Base-by-base conservation (phyloP, 305 asterid genomes). In the Stenogyne calaminthoides region DNA sequence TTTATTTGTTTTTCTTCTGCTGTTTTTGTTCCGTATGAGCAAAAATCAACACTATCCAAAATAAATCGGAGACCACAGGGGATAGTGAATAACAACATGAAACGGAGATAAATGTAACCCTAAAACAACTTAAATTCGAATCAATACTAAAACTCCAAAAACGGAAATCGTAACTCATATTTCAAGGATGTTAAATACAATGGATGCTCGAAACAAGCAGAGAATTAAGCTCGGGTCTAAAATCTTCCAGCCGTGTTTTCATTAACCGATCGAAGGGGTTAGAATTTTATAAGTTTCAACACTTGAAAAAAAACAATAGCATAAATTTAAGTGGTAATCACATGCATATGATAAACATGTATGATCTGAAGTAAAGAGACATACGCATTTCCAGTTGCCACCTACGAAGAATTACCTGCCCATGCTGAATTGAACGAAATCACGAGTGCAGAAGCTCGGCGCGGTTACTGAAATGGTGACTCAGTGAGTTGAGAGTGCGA, bases 321-420 rank as follows among this genome's bases (percentile, higher is more conserved):
- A 8, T 8, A 15, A 4, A 61, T 15, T 25, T n/a, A 16, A 14
- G n/a, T 34, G 49, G 49, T 37, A 11, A 27, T n/a, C n/a, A n/a
- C 42, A 27, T 27, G 40, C 39, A 5, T 11, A 60, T 32, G 64
- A 34, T n/a, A 60, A 34, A 61, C 22, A 61, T 61, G 27, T 15
- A 61, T 34, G 67, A 34, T 34, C 27, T 61, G 29, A 36, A 16
- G 49, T 22, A 39, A 65, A n/a, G 70, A 64, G 32, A 20, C 40
- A 0, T 44, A 65, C 70, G 70, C 70, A 65, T 65, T 65, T 65
- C 70, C 70, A 65, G 56, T 65, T 65, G 56, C 70, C 70, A 4
- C 70, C 70, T 42, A 44, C 70, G 70, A 65, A 42, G 56, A 65
- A 65, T 42, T 46, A 42, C 70, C 70, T 40, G 22, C 70, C 70